Evolutionary conservation across 441 rosid species (phyloP).

Genomic region (Arabidopsis lyrata): DNA sequence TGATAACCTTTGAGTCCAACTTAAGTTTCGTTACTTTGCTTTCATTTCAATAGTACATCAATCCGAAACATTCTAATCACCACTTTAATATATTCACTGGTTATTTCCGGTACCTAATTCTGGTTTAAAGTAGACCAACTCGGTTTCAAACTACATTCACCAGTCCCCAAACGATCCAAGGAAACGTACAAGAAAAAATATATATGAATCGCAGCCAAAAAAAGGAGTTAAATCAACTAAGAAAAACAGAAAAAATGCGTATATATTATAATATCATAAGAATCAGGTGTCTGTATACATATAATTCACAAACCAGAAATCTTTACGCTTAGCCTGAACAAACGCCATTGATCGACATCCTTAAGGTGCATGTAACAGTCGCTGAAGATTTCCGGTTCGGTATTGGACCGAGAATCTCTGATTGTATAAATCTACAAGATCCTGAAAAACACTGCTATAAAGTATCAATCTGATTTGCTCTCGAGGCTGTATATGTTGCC

Average conservation of each 20-base stretch:
- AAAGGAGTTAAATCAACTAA: not conserved
- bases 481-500: constrained; percentile 77
- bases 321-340: constrained; percentile 30
- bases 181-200: not conserved
- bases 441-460: not conserved
- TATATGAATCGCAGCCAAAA: not conserved
- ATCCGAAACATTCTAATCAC: not conserved
- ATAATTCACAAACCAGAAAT: constrained; percentile 33
- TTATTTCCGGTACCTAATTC: not conserved
- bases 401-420: constrained; percentile 39
- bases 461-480: constrained; percentile 56
- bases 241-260: constrained; percentile 21
- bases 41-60: not conserved
- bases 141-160: constrained; percentile 14
- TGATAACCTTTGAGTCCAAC: constrained; percentile 18
- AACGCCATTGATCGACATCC: constrained; percentile 23
- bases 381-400: constrained; percentile 32
- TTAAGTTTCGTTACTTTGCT: constrained; percentile 10
- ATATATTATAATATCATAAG: constrained; percentile 29
- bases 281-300: constrained; percentile 39
- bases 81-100: not conserved
- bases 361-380: constrained; percentile 10
- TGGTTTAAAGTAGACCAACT: not conserved
- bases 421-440: constrained; percentile 40
- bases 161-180: not conserved